phyloP scores from a whole-genome alignment of 2,329 filamentous ascomycete genomes.

The Sclerotinia minor region DNA sequence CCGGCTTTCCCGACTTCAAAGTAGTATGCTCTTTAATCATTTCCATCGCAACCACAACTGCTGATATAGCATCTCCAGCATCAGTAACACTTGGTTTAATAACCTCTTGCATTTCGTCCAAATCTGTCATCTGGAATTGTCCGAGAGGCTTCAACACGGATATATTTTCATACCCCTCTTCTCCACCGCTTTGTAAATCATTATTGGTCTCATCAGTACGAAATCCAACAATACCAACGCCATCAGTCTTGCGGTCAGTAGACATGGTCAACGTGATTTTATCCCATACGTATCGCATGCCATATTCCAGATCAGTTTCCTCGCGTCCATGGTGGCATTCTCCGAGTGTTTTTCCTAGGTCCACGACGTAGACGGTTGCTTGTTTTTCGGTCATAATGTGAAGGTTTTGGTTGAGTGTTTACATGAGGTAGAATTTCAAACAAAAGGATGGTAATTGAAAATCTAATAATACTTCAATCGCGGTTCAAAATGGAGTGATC shows the following conservation, averaged over 20 bases:
- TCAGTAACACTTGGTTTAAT: slow-evolving; percentile 69
- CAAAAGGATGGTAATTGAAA: neutral
- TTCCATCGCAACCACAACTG: slow-evolving; percentile 79
- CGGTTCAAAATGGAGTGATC: neutral
- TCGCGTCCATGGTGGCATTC: slow-evolving; percentile 67
- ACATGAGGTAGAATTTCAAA: neutral
- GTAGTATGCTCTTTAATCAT: slow-evolving; percentile 82
- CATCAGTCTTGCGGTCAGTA: slow-evolving; percentile 68
- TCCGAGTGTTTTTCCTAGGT: slow-evolving; percentile 84
- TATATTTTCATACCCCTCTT: slow-evolving; percentile 78
- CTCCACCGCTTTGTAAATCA: slow-evolving; percentile 51
- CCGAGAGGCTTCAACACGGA: slow-evolving; percentile 71
- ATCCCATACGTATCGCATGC: slow-evolving; percentile 93
- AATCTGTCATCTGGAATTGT: slow-evolving; percentile 62
- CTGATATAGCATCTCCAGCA: slow-evolving; percentile 81
- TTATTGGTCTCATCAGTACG: slow-evolving; percentile 78
- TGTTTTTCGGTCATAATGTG: slow-evolving; percentile 84
- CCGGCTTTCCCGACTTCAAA: slow-evolving; percentile 49
- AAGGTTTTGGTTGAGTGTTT: neutral
- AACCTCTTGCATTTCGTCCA: slow-evolving; percentile 62
- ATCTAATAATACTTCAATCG: neutral
- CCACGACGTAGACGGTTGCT: slow-evolving; percentile 87
- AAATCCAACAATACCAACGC: slow-evolving; percentile 77
- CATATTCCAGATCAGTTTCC: slow-evolving; percentile 84
- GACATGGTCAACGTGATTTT: slow-evolving; percentile 75